These are phyloP conservation scores for Russula virescens DNA, from an alignment of 768 basidiomycete genomes.

Conservation along the genomic window DNA sequence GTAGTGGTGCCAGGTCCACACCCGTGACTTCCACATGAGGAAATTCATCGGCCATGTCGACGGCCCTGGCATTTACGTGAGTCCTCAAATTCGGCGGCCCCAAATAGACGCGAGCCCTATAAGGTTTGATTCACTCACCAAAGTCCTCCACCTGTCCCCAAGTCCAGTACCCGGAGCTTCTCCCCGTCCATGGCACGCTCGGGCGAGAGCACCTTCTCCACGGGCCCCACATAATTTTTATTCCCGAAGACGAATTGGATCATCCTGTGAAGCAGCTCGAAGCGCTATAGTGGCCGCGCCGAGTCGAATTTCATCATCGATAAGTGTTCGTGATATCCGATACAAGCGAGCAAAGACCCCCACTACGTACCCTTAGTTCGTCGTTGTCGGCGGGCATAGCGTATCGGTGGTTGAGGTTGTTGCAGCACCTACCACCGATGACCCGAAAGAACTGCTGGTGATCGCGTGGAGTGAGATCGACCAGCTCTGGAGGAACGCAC, in stretches of 20 bases:
- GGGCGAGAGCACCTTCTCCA: constrained; percentile 46
- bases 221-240: constrained; percentile 61
- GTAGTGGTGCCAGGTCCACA: constrained; percentile 66
- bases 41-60: constrained; percentile 71
- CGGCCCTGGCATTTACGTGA: constrained; percentile 45
- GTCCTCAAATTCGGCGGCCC: not conserved
- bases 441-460: constrained; percentile 49
- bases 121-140: constrained; percentile 40
- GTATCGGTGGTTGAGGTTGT: constrained; percentile 49
- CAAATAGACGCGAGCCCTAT: not conserved
- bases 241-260: constrained; percentile 62
- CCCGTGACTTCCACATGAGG: constrained; percentile 60
- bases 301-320: not conserved
- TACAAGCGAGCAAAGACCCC: not conserved
- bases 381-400: constrained; percentile 63
- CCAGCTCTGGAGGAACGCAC: constrained; percentile 35
- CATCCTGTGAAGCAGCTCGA: constrained; percentile 56
- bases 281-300: constrained; percentile 39
- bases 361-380: constrained; percentile 49
- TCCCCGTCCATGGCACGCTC: constrained; percentile 27
- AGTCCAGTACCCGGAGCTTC: constrained; percentile 48
- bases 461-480: constrained; percentile 35
- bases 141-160: constrained; percentile 60
- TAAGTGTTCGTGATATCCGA: not conserved
- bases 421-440: constrained; percentile 49